These are phyloP conservation scores for Lepidium sativum DNA, from an alignment of 345 rosid species.

Conservation along the genomic window DNA sequence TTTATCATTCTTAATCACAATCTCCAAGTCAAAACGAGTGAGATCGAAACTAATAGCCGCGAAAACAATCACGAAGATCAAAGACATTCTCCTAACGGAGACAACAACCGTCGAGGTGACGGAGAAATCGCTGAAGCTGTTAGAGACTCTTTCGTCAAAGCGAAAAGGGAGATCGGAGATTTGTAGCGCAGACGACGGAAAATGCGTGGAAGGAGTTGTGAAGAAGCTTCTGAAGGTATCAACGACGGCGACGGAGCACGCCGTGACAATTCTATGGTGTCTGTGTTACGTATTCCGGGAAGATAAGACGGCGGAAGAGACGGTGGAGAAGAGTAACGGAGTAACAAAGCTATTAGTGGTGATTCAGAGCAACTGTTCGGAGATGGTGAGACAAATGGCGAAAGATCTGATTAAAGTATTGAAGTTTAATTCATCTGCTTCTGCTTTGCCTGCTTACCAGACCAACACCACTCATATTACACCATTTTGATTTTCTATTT, in stretches of 20 bases:
- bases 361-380: conserved; percentile 84
- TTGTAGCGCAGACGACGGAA: conserved; percentile 16
- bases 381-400: conserved; percentile 61
- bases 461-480: conserved; percentile 87
- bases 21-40: conserved; percentile 47
- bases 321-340: conserved; percentile 57
- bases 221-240: conserved; percentile 68
- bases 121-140: conserved; percentile 64
- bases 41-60: conserved; percentile 37
- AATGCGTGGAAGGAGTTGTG: conserved; percentile 56
- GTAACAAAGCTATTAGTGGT: conserved; percentile 62
- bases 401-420: conserved; percentile 62
- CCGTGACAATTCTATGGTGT: conserved; percentile 77
- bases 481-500: conserved; percentile 55
- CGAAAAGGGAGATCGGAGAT: conserved; percentile 63
- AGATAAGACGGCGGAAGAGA: conserved; percentile 36
- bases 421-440: conserved; percentile 38
- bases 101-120: conserved; percentile 27
- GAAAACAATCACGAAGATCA: conserved; percentile 31
- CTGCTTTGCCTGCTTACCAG: conserved; percentile 59
- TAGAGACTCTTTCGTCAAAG: conserved; percentile 48
- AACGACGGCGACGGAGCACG: conserved; percentile 63
- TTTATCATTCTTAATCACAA: conserved; percentile 46
- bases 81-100: conserved; percentile 31
- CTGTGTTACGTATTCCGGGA: conserved; percentile 61